Conservation (phyloP, 176 grass and related monocot genomes). For the Oryza glaberrima region DNA sequence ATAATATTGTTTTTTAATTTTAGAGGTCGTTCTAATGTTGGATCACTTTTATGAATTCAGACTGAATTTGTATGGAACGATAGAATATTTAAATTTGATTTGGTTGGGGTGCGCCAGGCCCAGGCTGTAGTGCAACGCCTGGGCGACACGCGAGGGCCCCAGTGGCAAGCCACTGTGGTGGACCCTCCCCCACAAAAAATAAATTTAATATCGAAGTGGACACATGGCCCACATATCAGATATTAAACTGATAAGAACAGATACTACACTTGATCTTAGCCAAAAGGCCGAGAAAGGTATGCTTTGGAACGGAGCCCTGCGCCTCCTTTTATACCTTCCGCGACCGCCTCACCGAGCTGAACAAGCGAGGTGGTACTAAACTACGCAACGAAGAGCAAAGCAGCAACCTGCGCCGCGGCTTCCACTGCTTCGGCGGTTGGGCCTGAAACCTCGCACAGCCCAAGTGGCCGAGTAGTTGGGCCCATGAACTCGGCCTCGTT, state of each 20-base stretch:
- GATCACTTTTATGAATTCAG: too few relatives aligned
- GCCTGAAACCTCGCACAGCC: neutral
- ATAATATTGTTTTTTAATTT: too few relatives aligned
- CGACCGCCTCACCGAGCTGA: neutral
- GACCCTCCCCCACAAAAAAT: conserved; percentile 51
- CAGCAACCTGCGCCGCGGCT: neutral
- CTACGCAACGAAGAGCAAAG: neutral
- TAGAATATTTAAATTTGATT: neutral
- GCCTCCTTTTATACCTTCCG: neutral
- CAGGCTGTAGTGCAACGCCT: conserved; percentile 29
- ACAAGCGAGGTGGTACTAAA: conserved; percentile 7
- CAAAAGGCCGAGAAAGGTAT: conserved; percentile 93
- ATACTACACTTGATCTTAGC: conserved; percentile 88
- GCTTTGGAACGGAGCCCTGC: neutral
- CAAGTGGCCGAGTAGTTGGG: neutral
- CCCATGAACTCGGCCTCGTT: too few relatives aligned
- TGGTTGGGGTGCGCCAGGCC: conserved; percentile 39
- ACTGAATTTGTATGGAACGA: too few relatives aligned
- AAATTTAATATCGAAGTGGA: conserved; percentile 74
- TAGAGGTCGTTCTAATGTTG: too few relatives aligned
- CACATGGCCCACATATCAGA: conserved; percentile 63
- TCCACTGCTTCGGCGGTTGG: neutral
- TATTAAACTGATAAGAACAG: conserved; percentile 96
- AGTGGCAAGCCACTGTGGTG: conserved; percentile 30
- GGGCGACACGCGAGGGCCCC: conserved; percentile 1